A percentile compares a stretch with the other conserved stretches of the same genome.
phyloP scores from a whole-genome alignment of 768 basidiomycete genomes.

The Auriscalpium orientale region DNA sequence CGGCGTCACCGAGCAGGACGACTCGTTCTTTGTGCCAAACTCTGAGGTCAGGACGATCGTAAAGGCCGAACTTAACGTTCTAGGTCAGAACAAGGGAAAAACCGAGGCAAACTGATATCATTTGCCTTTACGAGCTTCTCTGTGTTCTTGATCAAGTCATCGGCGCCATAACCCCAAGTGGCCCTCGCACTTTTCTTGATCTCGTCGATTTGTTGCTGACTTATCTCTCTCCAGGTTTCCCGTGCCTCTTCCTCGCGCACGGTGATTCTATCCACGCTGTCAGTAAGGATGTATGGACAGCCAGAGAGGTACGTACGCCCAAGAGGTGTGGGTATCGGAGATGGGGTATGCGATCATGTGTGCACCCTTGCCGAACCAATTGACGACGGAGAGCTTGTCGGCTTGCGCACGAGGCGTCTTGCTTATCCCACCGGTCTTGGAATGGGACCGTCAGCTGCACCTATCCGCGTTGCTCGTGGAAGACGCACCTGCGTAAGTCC shows the following conservation, averaged over 20 bases:
- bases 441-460: neutral
- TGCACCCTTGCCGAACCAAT: conserved; percentile 29
- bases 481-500: conserved; percentile 30
- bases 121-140: conserved; percentile 24
- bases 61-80: conserved; percentile 30
- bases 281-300: neutral
- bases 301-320: conserved; percentile 26
- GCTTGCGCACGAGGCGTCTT: conserved; percentile 15
- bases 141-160: conserved; percentile 19
- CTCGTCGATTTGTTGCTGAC: conserved; percentile 18
- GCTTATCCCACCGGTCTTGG: conserved; percentile 30
- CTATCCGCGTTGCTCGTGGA: neutral
- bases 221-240: conserved; percentile 34
- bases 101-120: neutral
- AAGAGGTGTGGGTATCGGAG: conserved; percentile 24
- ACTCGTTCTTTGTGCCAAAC: conserved; percentile 36
- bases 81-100: neutral
- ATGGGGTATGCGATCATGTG: conserved; percentile 33
- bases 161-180: conserved; percentile 21
- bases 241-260: conserved; percentile 29
- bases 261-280: conserved; percentile 22
- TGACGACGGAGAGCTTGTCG: conserved; percentile 20
- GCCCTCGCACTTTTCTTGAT: conserved; percentile 18
- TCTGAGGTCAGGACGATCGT: conserved; percentile 34
- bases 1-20: conserved; percentile 37